These are phyloP conservation scores for Quercus variabilis DNA, from an alignment of 306 rosid genomes.

Conservation along the genomic window DNA sequence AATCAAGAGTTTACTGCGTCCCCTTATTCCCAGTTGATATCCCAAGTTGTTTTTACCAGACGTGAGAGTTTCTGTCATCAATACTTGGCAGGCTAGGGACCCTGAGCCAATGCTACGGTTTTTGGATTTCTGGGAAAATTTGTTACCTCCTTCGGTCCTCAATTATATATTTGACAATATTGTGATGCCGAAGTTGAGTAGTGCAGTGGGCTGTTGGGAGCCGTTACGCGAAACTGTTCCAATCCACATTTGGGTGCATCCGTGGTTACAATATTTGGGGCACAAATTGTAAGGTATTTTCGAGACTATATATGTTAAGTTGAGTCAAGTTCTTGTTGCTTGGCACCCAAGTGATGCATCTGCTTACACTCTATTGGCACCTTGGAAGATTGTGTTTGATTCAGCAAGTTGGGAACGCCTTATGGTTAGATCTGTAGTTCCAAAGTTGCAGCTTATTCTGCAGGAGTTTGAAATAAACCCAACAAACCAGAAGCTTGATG, in stretches of 20 bases:
- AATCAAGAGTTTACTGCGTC: constrained; percentile 12
- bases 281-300: constrained; percentile 73
- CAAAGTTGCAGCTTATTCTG: constrained; percentile 79
- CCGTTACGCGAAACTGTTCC: constrained; percentile 90
- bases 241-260: constrained; percentile 93
- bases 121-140: constrained; percentile 77
- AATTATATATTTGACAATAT: constrained; percentile 58
- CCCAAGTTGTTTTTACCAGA: too few species aligned
- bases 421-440: constrained; percentile 77
- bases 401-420: constrained; percentile 87
- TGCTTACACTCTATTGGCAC: constrained; percentile 81
- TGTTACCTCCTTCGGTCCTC: constrained; percentile 70
- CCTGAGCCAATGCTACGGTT: constrained; percentile 89
- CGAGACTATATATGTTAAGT: constrained; percentile 72
- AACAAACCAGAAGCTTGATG: constrained; percentile 73
- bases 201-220: constrained; percentile 88
- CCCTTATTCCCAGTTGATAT: too few species aligned
- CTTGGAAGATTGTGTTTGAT: constrained; percentile 87
- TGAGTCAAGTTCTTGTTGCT: constrained; percentile 82
- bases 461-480: constrained; percentile 91
- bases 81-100: constrained; percentile 91
- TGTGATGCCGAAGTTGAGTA: constrained; percentile 73
- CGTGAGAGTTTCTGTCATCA: constrained; percentile 63
- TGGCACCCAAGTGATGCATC: constrained; percentile 95
- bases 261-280: constrained; percentile 88